These are phyloP conservation scores for Pyrenula aspistea DNA, from an alignment of 495 filamentous ascomycete species.

Conservation along the genomic window DNA sequence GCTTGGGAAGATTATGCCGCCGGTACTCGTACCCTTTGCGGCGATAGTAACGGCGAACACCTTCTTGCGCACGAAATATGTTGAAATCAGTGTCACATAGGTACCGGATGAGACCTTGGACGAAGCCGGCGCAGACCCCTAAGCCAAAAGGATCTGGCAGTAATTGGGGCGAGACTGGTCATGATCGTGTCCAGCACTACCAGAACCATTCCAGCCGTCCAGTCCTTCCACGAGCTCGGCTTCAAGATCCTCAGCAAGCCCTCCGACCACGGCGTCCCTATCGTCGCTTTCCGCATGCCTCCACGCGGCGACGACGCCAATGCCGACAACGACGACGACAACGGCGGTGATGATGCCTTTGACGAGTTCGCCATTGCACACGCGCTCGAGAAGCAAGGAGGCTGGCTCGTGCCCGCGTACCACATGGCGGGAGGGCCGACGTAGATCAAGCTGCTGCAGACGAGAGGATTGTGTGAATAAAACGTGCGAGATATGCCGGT, in stretches of 20 bases:
- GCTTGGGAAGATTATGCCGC: conserved; percentile 1
- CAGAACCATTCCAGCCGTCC: too few species aligned
- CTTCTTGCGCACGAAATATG: background rate
- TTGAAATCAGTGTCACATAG: conserved; percentile 6
- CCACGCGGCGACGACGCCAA: too few species aligned
- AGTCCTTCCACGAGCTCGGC: background rate
- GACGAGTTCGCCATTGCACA: too few species aligned
- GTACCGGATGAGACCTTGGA: conserved; percentile 12
- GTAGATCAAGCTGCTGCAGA: too few species aligned
- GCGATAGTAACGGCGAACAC: background rate
- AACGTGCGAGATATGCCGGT: too few species aligned
- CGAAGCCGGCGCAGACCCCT: conserved; percentile 30
- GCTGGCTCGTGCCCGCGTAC: too few species aligned
- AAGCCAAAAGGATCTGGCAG: conserved; percentile 32
- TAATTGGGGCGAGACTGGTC: conserved; percentile 25
- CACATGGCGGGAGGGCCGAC: too few species aligned
- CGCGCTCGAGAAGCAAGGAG: too few species aligned
- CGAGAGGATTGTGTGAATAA: too few species aligned
- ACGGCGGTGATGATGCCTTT: too few species aligned
- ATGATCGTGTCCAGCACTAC: conserved; percentile 3
- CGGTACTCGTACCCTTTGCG: conserved; percentile 1
- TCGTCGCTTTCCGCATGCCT: conserved; percentile 3
- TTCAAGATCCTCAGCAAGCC: background rate
- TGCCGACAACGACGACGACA: too few species aligned
- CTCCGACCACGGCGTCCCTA: background rate